These are phyloP conservation scores for Nothomitra cinnamomea DNA, from an alignment of 2,329 filamentous ascomycete genomes.

Conservation along the genomic window DNA sequence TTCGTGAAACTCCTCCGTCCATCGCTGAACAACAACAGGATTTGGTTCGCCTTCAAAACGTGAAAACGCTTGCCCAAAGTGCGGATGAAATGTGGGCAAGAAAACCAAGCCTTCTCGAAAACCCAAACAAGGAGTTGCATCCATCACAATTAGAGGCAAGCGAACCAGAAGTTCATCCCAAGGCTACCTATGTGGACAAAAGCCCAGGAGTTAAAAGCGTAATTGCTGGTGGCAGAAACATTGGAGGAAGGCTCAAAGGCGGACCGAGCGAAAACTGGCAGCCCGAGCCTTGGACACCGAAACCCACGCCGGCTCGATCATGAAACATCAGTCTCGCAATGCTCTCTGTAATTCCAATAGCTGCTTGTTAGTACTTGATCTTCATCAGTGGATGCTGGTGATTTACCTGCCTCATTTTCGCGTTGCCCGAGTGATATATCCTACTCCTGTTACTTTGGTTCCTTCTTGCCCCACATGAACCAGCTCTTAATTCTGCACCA, in stretches of 20 bases:
- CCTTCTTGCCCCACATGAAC: neutral
- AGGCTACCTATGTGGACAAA: conserved; percentile 15
- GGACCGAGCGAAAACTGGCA: conserved; percentile 50
- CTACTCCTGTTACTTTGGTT: neutral
- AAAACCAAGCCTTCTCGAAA: conserved; percentile 40
- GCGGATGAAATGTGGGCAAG: conserved; percentile 45
- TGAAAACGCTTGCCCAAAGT: conserved; percentile 40
- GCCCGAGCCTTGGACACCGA: conserved; percentile 43
- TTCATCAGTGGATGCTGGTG: neutral
- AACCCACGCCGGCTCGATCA: neutral
- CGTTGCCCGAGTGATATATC: neutral
- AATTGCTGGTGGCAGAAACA: conserved; percentile 18
- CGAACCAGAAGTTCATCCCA: conserved; percentile 23
- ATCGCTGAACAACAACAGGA: conserved; percentile 42
- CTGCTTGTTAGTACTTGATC: neutral
- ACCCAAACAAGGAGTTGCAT: conserved; percentile 32
- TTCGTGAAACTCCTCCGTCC: conserved; percentile 36
- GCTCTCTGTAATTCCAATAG: neutral
- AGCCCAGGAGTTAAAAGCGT: conserved; percentile 13
- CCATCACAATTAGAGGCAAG: conserved; percentile 26
- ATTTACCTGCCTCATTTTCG: neutral
- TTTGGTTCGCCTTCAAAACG: conserved; percentile 35
- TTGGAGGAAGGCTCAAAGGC: conserved; percentile 15
- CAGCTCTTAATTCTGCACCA: neutral
- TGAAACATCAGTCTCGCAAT: no score